phyloP scores from a whole-genome alignment of 495 filamentous ascomycete species.

The Aspergillus mulundensis region DNA sequence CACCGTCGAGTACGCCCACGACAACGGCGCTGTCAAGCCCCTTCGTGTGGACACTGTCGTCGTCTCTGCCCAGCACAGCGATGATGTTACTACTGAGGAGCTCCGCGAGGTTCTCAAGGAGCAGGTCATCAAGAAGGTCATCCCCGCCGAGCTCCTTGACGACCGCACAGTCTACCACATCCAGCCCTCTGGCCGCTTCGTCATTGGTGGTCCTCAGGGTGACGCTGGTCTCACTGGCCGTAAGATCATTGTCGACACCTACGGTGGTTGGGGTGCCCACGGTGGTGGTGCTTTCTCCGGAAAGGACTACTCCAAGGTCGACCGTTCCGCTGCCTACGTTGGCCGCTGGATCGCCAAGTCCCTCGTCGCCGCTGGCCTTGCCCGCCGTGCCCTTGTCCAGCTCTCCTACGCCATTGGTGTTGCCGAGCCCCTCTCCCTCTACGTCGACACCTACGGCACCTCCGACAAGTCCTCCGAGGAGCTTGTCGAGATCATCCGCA shows the following conservation, averaged over 20 bases:
- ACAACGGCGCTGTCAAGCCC: constrained; percentile 89
- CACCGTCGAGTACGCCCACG: constrained; percentile 96
- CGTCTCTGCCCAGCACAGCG: constrained; percentile 90
- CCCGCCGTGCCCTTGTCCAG: constrained; percentile 90
- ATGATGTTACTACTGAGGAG: constrained; percentile 85
- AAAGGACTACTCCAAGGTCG: constrained; percentile 99
- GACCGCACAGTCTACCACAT: constrained; percentile 94
- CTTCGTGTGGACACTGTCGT: constrained; percentile 93
- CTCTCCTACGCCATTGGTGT: constrained; percentile 99
- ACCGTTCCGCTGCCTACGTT: constrained; percentile 95
- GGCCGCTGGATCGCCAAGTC: constrained; percentile 99
- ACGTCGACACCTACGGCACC: constrained; percentile 60
- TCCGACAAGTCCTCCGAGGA: constrained; percentile 79
- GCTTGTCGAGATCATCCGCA: constrained; percentile 87
- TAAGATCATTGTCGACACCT: constrained; percentile 99
- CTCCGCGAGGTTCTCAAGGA: constrained; percentile 92
- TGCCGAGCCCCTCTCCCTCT: constrained; percentile 87
- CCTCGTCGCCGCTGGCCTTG: constrained; percentile 80
- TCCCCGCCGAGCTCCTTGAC: constrained; percentile 87
- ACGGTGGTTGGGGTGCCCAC: constrained; percentile 99
- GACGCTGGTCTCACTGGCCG: constrained; percentile 97
- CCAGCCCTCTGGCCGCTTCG: constrained; percentile 96
- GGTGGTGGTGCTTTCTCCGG: constrained; percentile 99
- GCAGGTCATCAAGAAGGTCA: constrained; percentile 94
- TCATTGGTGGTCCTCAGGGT: constrained; percentile 98